Base-by-base conservation (phyloP, 768 basidiomycete genomes). In the Lanmaoa rubissima region DNA sequence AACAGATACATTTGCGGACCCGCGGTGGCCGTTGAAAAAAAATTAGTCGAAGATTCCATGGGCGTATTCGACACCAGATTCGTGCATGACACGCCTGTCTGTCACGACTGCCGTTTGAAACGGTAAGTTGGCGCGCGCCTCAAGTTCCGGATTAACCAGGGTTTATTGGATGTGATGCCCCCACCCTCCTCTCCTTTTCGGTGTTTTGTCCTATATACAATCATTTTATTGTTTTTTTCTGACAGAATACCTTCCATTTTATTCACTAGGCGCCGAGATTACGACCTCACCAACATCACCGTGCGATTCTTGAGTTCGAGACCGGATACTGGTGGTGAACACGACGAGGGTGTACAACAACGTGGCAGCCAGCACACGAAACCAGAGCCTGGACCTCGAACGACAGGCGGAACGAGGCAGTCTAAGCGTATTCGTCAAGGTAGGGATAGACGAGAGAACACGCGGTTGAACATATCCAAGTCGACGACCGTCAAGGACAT, bases 401-500 rank as follows among this genome's bases (percentile, higher is more conserved):
- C 67, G 58, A 60, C 61, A 5, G 72, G 68, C 51, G 82, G 79
- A 48, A 69, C 76, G 55, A 79, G 87, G 60, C 87, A 90, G 55
- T 92, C 91, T 19, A 84, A 81, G 63, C 86, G 91, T 19, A 76
- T 92, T 44, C 84, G 84, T 44, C 78, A 82, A 63, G 77, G 76
- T 16, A 80, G 80, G 66, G 78, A 82, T 53, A 67, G 75, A 28
- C 80, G 77, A 9, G 80, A 81, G 62, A 73, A 75, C 59, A 78
- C 77, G 55, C 80, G 72, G 61, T 65, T 90, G 48, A 78, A 73
- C 12, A 78, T 93, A 44, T 74, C 76, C 43, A 92, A 89, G 69
- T 67, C 72, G 32, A 90, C 82, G 59, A 85, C 87, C 0, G 79
- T 94, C 49, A 91, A 87, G 68, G 90, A 92, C 16, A 82, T 93